A percentile compares a stretch with the other conserved stretches of the same genome.
Evolutionary conservation across 176 grass and related monocot genomes (phyloP).

Genomic region (Puya raimondii): DNA sequence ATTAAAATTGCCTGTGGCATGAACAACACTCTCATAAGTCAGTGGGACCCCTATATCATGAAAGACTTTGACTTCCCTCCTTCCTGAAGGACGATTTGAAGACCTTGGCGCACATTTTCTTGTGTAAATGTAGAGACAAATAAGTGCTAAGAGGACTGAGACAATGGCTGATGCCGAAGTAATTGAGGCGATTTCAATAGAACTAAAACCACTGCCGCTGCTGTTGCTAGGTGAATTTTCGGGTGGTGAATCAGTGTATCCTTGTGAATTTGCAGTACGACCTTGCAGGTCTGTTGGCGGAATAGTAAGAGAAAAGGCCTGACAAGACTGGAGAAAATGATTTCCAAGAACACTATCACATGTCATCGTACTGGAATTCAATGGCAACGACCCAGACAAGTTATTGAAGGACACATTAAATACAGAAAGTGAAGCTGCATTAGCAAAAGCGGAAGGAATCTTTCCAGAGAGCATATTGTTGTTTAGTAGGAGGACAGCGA

Average conservation of each 20-base stretch:
- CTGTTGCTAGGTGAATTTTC: conserved; percentile 20
- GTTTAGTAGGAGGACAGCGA: conserved; percentile 52
- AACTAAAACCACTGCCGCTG: conserved; percentile 41
- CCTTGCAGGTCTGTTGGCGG: conserved; percentile 12
- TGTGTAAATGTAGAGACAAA: conserved; percentile 81
- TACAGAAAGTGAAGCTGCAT: conserved; percentile 36
- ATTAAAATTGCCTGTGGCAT: conserved; percentile 68
- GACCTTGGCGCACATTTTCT: conserved; percentile 53
- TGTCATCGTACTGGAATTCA: conserved; percentile 32
- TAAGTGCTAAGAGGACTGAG: conserved; percentile 73
- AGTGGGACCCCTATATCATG: conserved; percentile 72
- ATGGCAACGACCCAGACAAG: conserved; percentile 51
- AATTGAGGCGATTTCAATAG: conserved; percentile 94
- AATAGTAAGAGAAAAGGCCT: conserved; percentile 27
- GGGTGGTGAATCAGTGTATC: conserved; percentile 25
- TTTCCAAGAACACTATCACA: conserved; percentile 46
- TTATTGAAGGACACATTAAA: conserved; percentile 84
- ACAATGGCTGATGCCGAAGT: conserved; percentile 88
- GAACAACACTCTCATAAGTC: conserved; percentile 79
- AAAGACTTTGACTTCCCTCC: conserved; percentile 69
- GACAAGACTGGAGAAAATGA: conserved; percentile 42
- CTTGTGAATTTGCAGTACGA: conserved; percentile 9
- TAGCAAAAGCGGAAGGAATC: conserved; percentile 32
- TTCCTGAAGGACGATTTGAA: conserved; percentile 41
- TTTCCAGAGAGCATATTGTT: conserved; percentile 69